A percentile compares a stretch with the other conserved stretches of the same genome.
These are phyloP conservation scores for Ophiostoma sp. DNA, from an alignment of 2,329 filamentous ascomycete species.

Conservation along the genomic window DNA sequence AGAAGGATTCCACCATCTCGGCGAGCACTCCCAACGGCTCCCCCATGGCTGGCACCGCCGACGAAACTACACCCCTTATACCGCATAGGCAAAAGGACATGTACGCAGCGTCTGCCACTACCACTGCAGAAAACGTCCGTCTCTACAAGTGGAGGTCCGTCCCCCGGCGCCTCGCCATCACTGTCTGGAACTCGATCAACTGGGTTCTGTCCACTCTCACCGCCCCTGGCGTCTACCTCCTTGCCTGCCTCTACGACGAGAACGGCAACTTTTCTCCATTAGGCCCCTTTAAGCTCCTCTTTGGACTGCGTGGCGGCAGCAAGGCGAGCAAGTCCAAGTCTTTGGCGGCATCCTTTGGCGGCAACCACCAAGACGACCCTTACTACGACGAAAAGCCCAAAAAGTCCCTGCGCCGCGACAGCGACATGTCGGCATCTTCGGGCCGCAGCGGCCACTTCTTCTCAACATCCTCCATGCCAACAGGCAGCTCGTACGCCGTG, in stretches of 20 bases:
- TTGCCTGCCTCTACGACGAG: conserved; percentile 78
- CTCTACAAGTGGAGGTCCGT: conserved; percentile 51
- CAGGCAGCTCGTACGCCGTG: conserved; percentile 51
- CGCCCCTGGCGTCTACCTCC: conserved; percentile 74
- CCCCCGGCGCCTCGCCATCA: conserved; percentile 64
- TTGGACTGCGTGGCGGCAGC: conserved; percentile 40
- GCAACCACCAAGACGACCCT: conserved; percentile 60
- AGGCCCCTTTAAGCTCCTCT: conserved; percentile 63
- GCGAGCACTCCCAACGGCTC: conserved; percentile 21
- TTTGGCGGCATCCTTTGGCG: conserved; percentile 60
- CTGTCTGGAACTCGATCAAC: conserved; percentile 68
- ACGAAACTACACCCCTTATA: conserved; percentile 69
- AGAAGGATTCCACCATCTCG: conserved; percentile 34
- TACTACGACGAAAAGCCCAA: conserved; percentile 13
- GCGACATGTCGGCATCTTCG: conserved; percentile 19
- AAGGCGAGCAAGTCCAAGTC: neutral
- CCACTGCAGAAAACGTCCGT: conserved; percentile 30
- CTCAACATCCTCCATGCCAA: conserved; percentile 41
- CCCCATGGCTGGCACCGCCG: conserved; percentile 30
- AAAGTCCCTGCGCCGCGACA: conserved; percentile 21
- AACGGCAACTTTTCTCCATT: conserved; percentile 75
- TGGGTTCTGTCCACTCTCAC: conserved; percentile 74
- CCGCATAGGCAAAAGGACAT: conserved; percentile 23
- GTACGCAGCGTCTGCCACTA: conserved; percentile 26
- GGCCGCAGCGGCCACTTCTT: conserved; percentile 31